Percentiles rank a stretch among this genome's conserved stretches.
These are phyloP conservation scores for Annulohypoxylon truncatum DNA, from an alignment of 2,329 filamentous ascomycete species.

Conservation along the genomic window DNA sequence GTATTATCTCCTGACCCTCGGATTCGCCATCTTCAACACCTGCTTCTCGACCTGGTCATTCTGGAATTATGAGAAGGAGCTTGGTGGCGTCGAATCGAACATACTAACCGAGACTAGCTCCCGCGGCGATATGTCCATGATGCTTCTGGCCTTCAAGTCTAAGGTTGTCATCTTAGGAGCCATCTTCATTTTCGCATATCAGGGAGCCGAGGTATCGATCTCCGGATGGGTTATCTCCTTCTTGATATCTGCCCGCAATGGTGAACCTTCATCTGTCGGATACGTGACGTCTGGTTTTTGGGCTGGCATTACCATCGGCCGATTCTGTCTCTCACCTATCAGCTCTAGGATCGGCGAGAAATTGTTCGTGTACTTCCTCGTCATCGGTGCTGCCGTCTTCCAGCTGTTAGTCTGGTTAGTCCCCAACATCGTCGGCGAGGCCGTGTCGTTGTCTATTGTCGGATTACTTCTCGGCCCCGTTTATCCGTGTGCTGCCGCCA, in stretches of 20 bases:
- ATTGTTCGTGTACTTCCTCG: constrained; percentile 72
- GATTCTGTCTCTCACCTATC: constrained; percentile 75
- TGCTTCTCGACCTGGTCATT: constrained; percentile 74
- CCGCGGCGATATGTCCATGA: constrained; percentile 52
- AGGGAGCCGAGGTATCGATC: constrained; percentile 85
- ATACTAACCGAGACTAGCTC: constrained; percentile 22
- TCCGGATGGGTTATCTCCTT: constrained; percentile 91
- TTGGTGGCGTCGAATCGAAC: constrained; percentile 49
- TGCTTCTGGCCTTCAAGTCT: constrained; percentile 62
- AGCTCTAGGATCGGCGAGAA: constrained; percentile 78
- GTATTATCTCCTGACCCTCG: constrained; percentile 77
- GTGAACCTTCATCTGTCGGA: constrained; percentile 76
- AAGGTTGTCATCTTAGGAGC: constrained; percentile 78
- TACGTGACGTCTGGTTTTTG: constrained; percentile 81
- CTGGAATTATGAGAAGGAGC: constrained; percentile 74
- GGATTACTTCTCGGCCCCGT: constrained; percentile 82
- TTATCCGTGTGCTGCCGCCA: constrained; percentile 77
- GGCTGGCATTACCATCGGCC: constrained; percentile 80
- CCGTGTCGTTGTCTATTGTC: constrained; percentile 74
- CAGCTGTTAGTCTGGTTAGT: constrained; percentile 83
- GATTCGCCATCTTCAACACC: constrained; percentile 67
- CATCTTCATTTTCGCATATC: constrained; percentile 86
- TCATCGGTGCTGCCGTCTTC: constrained; percentile 71
- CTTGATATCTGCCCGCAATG: constrained; percentile 77
- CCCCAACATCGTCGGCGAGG: constrained; percentile 78